Percentiles rank a stretch among this genome's conserved stretches.
Conservation (phyloP, 345 rosid species). For the Clausena lansium region DNA sequence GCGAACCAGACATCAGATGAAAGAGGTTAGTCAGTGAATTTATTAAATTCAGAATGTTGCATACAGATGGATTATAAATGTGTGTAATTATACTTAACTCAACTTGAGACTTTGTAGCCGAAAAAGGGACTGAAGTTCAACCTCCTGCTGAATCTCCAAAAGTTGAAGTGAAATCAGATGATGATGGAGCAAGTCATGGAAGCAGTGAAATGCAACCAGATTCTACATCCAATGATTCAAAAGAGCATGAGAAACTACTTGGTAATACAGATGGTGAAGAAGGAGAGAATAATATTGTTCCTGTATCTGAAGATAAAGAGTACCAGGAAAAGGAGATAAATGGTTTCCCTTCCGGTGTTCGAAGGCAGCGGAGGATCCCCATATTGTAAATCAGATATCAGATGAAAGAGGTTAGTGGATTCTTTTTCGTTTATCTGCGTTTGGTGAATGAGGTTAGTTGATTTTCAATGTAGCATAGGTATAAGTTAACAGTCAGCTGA, state of each 20-base stretch:
- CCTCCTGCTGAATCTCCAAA: neutral
- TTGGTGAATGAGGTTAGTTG: neutral
- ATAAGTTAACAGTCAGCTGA: neutral
- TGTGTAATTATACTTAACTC: neutral
- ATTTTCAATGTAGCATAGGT: neutral
- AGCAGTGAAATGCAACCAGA: conserved; percentile 11
- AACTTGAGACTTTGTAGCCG: neutral
- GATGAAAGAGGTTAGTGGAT: conserved; percentile 17
- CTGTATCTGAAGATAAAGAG: conserved; percentile 12
- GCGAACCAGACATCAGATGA: conserved; percentile 3
- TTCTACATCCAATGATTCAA: conserved; percentile 7
- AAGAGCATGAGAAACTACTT: conserved; percentile 14
- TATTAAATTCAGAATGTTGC: neutral
- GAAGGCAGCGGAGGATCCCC: conserved; percentile 3
- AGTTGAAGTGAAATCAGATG: conserved; percentile 10
- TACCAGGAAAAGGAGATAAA: conserved; percentile 14
- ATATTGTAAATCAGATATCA: conserved; percentile 3
- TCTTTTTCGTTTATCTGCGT: neutral
- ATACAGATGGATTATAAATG: neutral
- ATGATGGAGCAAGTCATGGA: conserved; percentile 12
- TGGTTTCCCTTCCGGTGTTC: conserved; percentile 3
- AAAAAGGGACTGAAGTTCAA: conserved; percentile 1
- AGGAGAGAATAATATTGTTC: conserved; percentile 22
- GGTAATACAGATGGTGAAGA: conserved; percentile 4
- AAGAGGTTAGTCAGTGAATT: conserved; percentile 20